Evolutionary conservation across 2,329 filamentous ascomycete genomes (phyloP).

Genomic region (Neonectria ditissima): DNA sequence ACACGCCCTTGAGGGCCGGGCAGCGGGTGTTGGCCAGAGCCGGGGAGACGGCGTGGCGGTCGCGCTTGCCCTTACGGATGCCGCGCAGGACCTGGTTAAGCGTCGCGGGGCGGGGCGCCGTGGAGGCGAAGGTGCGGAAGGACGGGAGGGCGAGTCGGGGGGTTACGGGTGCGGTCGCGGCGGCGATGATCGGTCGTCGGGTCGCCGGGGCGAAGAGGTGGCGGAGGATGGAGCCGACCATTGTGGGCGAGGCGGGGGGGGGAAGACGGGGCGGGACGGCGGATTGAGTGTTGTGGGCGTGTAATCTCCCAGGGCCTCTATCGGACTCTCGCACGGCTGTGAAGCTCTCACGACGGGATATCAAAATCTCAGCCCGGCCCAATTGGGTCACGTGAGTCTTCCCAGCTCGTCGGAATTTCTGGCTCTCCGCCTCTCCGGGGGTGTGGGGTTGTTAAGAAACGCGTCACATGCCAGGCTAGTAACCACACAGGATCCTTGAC

Average conservation of each 20-base stretch:
- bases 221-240: slow-evolving; percentile 52
- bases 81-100: slow-evolving; percentile 81
- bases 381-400: slow-evolving; percentile 31
- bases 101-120: slow-evolving; percentile 69
- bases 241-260: slow-evolving; percentile 44
- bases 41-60: slow-evolving; percentile 88
- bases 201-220: slow-evolving; percentile 50
- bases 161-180: slow-evolving; percentile 42
- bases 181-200: slow-evolving; percentile 44
- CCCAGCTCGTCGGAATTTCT: slow-evolving; percentile 3
- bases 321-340: slow-evolving; percentile 24
- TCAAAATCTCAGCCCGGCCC: slow-evolving; percentile 42
- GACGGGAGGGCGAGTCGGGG: slow-evolving; percentile 44
- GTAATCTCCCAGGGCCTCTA: slow-evolving; percentile 31
- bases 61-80: slow-evolving; percentile 81
- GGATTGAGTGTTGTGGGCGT: slow-evolving; percentile 35
- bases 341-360: slow-evolving; percentile 31
- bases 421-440: slow-evolving; percentile 25
- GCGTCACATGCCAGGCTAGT: slow-evolving; percentile 39
- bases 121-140: slow-evolving; percentile 67
- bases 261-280: not conserved
- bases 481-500: slow-evolving; percentile 35
- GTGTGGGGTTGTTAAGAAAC: too few species aligned
- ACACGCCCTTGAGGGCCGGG: slow-evolving; percentile 94
- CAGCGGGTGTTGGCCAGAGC: slow-evolving; percentile 77